Conservation (phyloP, 345 rosid species). For the Ailanthus altissimus region DNA sequence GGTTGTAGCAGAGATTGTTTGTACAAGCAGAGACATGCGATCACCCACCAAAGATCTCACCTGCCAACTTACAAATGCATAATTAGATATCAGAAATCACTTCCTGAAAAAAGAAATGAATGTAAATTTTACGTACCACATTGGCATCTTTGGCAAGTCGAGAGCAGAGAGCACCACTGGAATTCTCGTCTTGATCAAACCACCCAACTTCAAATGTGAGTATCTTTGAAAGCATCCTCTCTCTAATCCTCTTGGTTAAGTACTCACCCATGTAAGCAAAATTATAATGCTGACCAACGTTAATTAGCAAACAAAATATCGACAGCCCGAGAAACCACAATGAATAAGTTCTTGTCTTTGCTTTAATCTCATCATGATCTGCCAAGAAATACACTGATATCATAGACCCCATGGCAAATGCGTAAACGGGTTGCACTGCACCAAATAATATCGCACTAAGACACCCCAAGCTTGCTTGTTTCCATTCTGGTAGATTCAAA, state of each 20-base stretch:
- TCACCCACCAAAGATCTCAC: constrained; percentile 74
- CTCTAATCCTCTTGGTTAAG: constrained; percentile 64
- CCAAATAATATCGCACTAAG: constrained; percentile 60
- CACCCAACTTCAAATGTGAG: constrained; percentile 74
- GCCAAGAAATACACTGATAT: constrained; percentile 47
- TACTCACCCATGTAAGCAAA: constrained; percentile 71
- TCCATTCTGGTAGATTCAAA: constrained; percentile 69
- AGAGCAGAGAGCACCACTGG: constrained; percentile 67
- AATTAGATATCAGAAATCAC: too few species aligned
- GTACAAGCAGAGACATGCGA: constrained; percentile 52
- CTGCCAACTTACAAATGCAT: too few species aligned
- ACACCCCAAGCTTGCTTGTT: constrained; percentile 58
- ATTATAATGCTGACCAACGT: constrained; percentile 58
- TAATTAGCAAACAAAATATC: constrained; percentile 45
- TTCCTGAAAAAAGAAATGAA: too few species aligned
- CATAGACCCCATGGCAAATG: constrained; percentile 55
- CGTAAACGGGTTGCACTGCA: constrained; percentile 61
- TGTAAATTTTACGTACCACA: not conserved
- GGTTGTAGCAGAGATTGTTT: constrained; percentile 55
- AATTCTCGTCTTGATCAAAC: constrained; percentile 71
- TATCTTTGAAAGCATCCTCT: constrained; percentile 66
- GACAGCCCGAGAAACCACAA: constrained; percentile 50
- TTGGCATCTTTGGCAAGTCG: constrained; percentile 67
- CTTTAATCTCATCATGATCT: constrained; percentile 56
- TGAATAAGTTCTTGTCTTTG: constrained; percentile 46